Evolutionary conservation across 495 filamentous ascomycete genomes (phyloP).

Genomic region (Xylaria palmicola): DNA sequence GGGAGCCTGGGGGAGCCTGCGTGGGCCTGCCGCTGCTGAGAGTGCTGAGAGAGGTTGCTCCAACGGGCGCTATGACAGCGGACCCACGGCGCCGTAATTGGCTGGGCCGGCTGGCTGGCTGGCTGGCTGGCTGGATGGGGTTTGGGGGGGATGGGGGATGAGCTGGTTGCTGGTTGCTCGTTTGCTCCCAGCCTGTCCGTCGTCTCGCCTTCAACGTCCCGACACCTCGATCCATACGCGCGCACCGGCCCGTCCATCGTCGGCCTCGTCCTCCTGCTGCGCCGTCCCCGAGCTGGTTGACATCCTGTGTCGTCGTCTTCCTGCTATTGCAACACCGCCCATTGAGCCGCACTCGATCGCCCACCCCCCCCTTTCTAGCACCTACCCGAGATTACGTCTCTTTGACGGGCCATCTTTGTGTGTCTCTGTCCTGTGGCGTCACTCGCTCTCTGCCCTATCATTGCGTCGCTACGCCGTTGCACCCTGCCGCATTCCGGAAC

Average conservation of each 20-base stretch:
- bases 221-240: not conserved
- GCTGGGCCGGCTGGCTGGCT: not conserved
- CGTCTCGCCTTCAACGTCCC: not conserved
- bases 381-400: not conserved
- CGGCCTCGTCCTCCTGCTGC: not conserved
- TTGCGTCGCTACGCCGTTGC: not conserved
- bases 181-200: not conserved
- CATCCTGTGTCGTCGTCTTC: constrained; percentile 1
- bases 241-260: constrained; percentile 1
- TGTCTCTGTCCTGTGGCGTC: not conserved
- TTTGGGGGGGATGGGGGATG: not conserved
- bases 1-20: no score
- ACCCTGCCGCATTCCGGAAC: not conserved
- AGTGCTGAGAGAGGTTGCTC: not conserved
- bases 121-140: not conserved
- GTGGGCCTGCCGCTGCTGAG: no score
- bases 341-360: not conserved
- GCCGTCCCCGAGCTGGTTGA: not conserved
- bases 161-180: not conserved
- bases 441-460: not conserved
- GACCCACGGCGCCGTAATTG: constrained; percentile 10
- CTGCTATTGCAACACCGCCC: no score
- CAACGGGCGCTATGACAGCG: constrained; percentile 11
- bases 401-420: constrained; percentile 3
- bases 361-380: not conserved